Evolutionary conservation across 1,284 basidiomycete genomes (phyloP), one percentile per base, ranked within the genome.

Genomic region (Irpex rosettiformis): DNA sequence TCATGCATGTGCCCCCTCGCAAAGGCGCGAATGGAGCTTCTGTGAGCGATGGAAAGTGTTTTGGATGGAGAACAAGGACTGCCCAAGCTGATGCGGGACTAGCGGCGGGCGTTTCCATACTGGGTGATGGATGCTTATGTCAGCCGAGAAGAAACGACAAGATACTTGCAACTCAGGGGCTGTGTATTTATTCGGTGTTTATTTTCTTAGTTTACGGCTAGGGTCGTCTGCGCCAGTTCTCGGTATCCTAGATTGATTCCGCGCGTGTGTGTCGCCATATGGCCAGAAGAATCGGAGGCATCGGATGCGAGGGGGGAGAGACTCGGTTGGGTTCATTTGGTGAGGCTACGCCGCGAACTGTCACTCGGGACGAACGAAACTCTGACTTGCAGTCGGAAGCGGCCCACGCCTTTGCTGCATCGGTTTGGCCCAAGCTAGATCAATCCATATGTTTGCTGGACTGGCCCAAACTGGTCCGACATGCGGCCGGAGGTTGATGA

Each of bases 211-310:
- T n/a, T n/a, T n/a, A n/a, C n/a, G n/a, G 10, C 48, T 28, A 51
- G 48, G 48, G 48, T 51, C 48, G 48, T 28, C 48, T 51, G 22
- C 18, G 48, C 27, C 48, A 25, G 48, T 51, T 28, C 48, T 51
- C 48, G 48, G 48, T 28, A 27, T 51, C 48, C 48, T 27, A 11
- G 24, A 27, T 51, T 51, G 48, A 28, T 22, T 51, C 48, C 48
- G n/a, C n/a, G n/a, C n/a, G 48, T 51, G 27, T 51, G 7, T 21
- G 48, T 51, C 22, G 27, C 22, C 48, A 51, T 27, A 28, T 51
- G 48, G 48, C 16, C 13, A 45, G 18, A 8, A 45, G 43, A 18
- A 22, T 45, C 43, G 43, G 43, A 45, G 43, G 43, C 43, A 45
- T 45, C 43, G 43, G 43, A 45, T 18, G 43, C 33, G 33, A 37